A percentile compares a stretch with the other conserved stretches of the same genome.
phyloP scores from a whole-genome alignment of 441 rosid species.

The Pelargonium australe region DNA sequence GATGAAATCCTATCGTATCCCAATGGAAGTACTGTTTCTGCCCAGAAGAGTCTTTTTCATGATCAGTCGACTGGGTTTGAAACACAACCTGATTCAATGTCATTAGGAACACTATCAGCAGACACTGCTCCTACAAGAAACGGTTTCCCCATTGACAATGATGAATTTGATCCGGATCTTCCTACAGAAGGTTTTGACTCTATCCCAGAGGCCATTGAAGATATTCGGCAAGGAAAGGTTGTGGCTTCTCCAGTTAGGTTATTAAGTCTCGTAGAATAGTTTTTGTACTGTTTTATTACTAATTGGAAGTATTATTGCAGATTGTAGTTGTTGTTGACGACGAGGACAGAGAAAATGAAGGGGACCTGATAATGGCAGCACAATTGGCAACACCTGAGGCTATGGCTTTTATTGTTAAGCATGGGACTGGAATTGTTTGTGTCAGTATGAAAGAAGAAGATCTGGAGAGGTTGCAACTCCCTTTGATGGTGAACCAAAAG shows the following conservation, averaged over 20 bases:
- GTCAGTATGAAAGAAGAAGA: conserved; percentile 79
- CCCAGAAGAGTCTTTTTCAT: conserved; percentile 25
- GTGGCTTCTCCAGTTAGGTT: conserved; percentile 20
- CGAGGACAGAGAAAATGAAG: conserved; percentile 95
- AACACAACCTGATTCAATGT: conserved; percentile 36
- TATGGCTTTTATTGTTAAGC: conserved; percentile 92
- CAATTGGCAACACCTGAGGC: conserved; percentile 79
- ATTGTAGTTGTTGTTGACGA: conserved; percentile 87
- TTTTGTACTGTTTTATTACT: conserved; percentile 1
- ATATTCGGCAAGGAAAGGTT: conserved; percentile 89
- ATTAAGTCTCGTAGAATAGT: neutral
- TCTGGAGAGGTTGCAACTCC: conserved; percentile 76
- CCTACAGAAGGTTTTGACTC: conserved; percentile 80
- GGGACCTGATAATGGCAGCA: conserved; percentile 90
- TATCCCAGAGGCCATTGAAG: conserved; percentile 77
- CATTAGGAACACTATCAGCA: conserved; percentile 42
- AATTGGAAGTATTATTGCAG: conserved; percentile 36
- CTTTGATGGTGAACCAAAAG: conserved; percentile 73
- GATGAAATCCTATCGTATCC: conserved; percentile 48
- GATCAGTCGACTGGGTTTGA: conserved; percentile 26
- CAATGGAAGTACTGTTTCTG: conserved; percentile 27
- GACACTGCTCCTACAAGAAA: conserved; percentile 36
- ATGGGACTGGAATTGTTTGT: conserved; percentile 88
- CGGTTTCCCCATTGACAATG: conserved; percentile 44
- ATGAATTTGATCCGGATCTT: conserved; percentile 59